Base-by-base conservation (phyloP, 139 green algal genomes). In the Haematococcus sp. region DNA sequence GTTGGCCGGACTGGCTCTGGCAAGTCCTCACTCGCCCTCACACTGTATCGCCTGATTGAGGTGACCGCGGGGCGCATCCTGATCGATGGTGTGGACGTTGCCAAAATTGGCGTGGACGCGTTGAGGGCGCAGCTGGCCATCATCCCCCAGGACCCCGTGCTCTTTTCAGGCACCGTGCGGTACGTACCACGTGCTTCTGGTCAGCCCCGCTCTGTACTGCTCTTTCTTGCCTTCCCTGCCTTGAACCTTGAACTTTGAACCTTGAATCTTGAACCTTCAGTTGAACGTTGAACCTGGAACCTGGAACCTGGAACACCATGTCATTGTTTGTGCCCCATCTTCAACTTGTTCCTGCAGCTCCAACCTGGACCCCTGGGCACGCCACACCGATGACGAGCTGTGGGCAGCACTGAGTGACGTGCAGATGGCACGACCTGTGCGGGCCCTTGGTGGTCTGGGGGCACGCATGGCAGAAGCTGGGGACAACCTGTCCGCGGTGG, bases 341-440 rank as follows among this genome's bases (percentile, higher is more conserved):
- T 11, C 40, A 19, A 7, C 40, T 19, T 49, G 7, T 11, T 11
- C 30, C 17, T 44, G n/a, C 65, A 60, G 90, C 16, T 71, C 74
- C 74, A 98, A 97, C 82, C 84, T 98, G 65, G 93, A 97, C 77
- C 93, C 93, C 2, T 94, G 88, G 68, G 69, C 76, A 28, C 34
- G 58, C 15, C 76, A 92, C 76, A 70, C 35, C 11, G 92, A 97
- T 43, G 73, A 32, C 0, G 76, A 84, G 70, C 74, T 97, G 60
- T 96, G 87, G 93, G 77, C 88, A 34, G 84, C 87, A 19, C 78
- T 97, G 49, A 68, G 63, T 13, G 66, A 86, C 35, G 56, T 35
- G 31, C 61, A 68, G 32, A 80, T 96, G 16, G 85, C 83, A 54
- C 34, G 61, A 2, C 20, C 69, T 17, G 75, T 87, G n/a, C 7